A percentile compares a stretch with the other conserved stretches of the same genome.
Conservation (phyloP, 2,329 filamentous ascomycete genomes). For the Claviceps monticola region DNA sequence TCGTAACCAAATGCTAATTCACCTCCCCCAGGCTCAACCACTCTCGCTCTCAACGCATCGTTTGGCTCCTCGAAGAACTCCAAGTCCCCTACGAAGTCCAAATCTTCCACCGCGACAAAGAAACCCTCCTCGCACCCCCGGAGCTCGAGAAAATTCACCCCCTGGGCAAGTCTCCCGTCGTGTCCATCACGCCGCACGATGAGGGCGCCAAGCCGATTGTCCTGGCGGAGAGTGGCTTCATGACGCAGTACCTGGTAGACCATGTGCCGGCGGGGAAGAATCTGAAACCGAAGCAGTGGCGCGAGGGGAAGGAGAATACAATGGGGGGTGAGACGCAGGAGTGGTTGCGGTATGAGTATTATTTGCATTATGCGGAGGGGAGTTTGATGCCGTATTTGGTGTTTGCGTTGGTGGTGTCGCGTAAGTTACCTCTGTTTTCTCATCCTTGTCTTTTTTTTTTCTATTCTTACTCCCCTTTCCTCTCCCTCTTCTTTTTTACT, state of each 20-base stretch:
- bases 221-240: slow-evolving; percentile 69
- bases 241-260: slow-evolving; percentile 70
- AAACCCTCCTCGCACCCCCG: slow-evolving; percentile 55
- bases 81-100: slow-evolving; percentile 67
- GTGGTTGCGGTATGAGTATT: slow-evolving; percentile 49
- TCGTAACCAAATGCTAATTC: not conserved
- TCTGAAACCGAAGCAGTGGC: slow-evolving; percentile 40
- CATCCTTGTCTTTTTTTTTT: not conserved
- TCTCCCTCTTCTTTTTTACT: not conserved
- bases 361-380: slow-evolving; percentile 77
- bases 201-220: slow-evolving; percentile 34
- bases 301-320: slow-evolving; percentile 41
- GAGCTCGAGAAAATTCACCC: slow-evolving; percentile 69
- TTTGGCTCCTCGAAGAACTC: slow-evolving; percentile 79
- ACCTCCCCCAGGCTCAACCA: slow-evolving; percentile 55
- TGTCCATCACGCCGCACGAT: slow-evolving; percentile 44
- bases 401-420: slow-evolving; percentile 43
- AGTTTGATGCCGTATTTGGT: slow-evolving; percentile 63
- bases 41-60: slow-evolving; percentile 68
- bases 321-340: slow-evolving; percentile 46
- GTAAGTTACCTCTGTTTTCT: slow-evolving; percentile 20
- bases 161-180: slow-evolving; percentile 72
- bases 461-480: not conserved
- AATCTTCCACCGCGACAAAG: slow-evolving; percentile 54
- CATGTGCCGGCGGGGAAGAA: slow-evolving; percentile 33